phyloP scores from a whole-genome alignment of 768 basidiomycete genomes.

The Termitomyces sp. region DNA sequence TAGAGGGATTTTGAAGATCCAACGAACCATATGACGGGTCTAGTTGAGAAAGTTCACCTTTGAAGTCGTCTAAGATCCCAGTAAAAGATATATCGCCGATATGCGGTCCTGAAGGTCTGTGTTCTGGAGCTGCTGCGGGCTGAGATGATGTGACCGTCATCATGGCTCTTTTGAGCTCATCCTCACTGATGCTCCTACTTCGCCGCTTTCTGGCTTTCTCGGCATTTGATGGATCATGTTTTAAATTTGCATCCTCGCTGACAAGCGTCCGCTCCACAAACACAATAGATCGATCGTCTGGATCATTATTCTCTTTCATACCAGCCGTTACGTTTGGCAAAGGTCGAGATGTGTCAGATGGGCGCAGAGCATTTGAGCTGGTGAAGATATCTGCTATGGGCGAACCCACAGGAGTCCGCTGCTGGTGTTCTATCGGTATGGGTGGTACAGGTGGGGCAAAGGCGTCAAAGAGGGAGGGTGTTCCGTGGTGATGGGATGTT shows the following conservation, averaged over 20 bases:
- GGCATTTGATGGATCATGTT: conserved; percentile 14
- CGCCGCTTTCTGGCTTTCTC: conserved; percentile 46
- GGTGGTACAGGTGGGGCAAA: conserved; percentile 51
- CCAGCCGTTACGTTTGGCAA: conserved; percentile 53
- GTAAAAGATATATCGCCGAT: conserved; percentile 42
- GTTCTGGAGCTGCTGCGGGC: conserved; percentile 29
- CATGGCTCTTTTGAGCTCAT: conserved; percentile 47
- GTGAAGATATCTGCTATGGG: conserved; percentile 52
- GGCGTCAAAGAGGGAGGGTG: conserved; percentile 37
- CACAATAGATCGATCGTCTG: conserved; percentile 55
- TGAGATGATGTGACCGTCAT: conserved; percentile 30
- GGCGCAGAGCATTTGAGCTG: conserved; percentile 18
- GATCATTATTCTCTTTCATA: conserved; percentile 35
- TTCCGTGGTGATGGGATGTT: conserved; percentile 34
- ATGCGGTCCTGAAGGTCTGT: conserved; percentile 11
- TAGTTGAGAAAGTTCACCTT: conserved; percentile 65
- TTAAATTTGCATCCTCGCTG: conserved; percentile 24
- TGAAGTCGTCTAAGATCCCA: conserved; percentile 70
- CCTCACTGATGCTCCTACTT: conserved; percentile 72
- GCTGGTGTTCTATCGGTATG: conserved; percentile 40
- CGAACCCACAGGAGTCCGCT: conserved; percentile 33
- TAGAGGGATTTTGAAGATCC: conserved; percentile 65
- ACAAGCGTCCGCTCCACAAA: conserved; percentile 46
- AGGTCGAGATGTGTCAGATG: conserved; percentile 50
- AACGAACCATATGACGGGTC: conserved; percentile 52